phyloP scores from a whole-genome alignment of 805 yeast genomes.

The Phaffomyces opuntiae region DNA sequence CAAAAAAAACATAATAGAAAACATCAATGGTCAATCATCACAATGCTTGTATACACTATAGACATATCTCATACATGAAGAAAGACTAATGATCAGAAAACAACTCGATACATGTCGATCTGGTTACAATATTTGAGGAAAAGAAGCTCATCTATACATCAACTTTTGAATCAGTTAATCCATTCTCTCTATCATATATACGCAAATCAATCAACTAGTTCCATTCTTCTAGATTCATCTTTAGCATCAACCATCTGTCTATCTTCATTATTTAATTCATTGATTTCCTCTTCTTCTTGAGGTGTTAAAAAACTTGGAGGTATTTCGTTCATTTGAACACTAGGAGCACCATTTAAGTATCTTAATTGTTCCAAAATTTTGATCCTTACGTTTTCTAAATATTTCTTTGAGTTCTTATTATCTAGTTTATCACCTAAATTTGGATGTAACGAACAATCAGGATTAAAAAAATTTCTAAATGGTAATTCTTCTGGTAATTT shows the following conservation, averaged over 20 bases:
- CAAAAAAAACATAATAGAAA: too few relatives aligned
- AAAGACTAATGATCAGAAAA: too few relatives aligned
- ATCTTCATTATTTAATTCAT: slow-evolving; percentile 29
- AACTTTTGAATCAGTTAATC: too few relatives aligned
- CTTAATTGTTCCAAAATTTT: slow-evolving; percentile 76
- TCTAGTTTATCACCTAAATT: slow-evolving; percentile 67
- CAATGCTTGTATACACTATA: too few relatives aligned
- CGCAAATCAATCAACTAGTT: slow-evolving; percentile 18
- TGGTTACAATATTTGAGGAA: too few relatives aligned
- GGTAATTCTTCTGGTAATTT: slow-evolving; percentile 54
- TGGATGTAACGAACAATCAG: slow-evolving; percentile 86
- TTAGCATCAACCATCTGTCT: slow-evolving; percentile 27
- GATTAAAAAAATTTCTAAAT: slow-evolving; percentile 38
- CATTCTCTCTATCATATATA: not conserved
- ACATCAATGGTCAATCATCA: too few relatives aligned
- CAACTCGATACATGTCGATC: too few relatives aligned
- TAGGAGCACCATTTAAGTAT: slow-evolving; percentile 81
- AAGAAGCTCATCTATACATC: too few relatives aligned
- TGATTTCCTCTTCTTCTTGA: slow-evolving; percentile 31
- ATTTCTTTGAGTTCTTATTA: slow-evolving; percentile 77
- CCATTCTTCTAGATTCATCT: slow-evolving; percentile 33
- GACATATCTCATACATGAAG: too few relatives aligned
- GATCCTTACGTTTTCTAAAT: slow-evolving; percentile 68
- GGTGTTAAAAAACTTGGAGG: slow-evolving; percentile 50
- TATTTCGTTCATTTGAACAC: slow-evolving; percentile 81